Evolutionary conservation across 805 yeast species (phyloP), one percentile per base, ranked within the genome.

Genomic region (Wickerhamomyces bisporus): DNA sequence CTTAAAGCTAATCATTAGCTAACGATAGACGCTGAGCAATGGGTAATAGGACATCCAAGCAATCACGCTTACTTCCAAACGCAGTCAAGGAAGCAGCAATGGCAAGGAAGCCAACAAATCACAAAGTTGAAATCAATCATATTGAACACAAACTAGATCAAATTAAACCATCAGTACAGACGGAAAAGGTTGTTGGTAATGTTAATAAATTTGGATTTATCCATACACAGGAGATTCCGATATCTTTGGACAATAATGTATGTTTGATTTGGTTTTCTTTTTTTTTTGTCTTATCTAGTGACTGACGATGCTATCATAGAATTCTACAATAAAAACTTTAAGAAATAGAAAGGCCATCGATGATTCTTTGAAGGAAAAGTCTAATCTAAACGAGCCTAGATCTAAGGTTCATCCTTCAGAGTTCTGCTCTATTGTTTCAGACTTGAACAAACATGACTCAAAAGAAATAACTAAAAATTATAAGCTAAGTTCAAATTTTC

Each of bases 371-470:
- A 41, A 41, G 30, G 20, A 40, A 19, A 40, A 36, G 16, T 34
- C 26, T 4, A 44, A 35, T 30, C 9, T 18, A 26, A 21, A 20
- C 3, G 11, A 21, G 2, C 6, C 16, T 4, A 14, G 27, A 1
- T 16, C 6, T 6, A 35, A 35, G 15, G 48, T 49, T 4, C 43
- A 36, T 18, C 55, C 55, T 3, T 30, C 36, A 12, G 43, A 44
- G 18, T 44, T 51, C 19, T 40, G 39, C 8, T 40, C 50, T 11
- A 49, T 51, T 7, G 43, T 51, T 6, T 49, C 46, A 16, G 51
- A 48, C 32, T 28, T 49, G 26, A 36, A 44, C 7, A 44, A 41
- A 14, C 41, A 39, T 28, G 14, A 48, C 5, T 28, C 39, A 4
- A 46, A 42, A 6, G 43, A 45, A 16, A 39, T 51, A 3, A 24